phyloP scores from a whole-genome alignment of 495 filamentous ascomycete genomes.

The Penicillium robsamsonii region DNA sequence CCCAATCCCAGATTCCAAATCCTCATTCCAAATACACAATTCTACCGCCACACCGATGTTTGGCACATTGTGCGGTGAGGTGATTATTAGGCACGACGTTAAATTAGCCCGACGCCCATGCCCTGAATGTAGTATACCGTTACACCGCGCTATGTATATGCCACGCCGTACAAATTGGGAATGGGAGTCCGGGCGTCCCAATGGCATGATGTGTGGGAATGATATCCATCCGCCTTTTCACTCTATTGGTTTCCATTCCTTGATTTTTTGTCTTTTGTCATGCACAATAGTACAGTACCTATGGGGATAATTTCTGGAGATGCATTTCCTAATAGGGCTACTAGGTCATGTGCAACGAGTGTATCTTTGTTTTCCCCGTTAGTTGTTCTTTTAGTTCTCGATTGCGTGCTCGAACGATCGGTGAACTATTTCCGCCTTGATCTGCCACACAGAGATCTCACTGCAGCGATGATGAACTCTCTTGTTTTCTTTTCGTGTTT shows the following conservation, averaged over 20 bases:
- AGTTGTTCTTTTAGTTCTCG: not conserved
- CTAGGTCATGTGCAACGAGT: not conserved
- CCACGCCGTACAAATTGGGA: slow-evolving; percentile 9
- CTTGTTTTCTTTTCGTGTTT: not conserved
- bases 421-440: not conserved
- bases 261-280: not conserved
- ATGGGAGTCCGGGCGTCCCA: not conserved
- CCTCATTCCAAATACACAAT: not conserved
- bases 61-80: slow-evolving; percentile 4
- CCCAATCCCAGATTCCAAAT: not conserved
- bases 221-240: not conserved
- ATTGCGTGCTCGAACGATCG: not conserved
- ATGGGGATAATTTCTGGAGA: not conserved
- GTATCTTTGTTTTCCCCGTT: not conserved
- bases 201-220: not conserved
- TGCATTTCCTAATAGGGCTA: not conserved
- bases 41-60: slow-evolving; percentile 3
- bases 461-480: not conserved
- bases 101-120: slow-evolving; percentile 2
- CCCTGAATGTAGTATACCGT: not conserved
- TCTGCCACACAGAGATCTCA: not conserved
- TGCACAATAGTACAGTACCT: not conserved
- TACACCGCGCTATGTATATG: slow-evolving; percentile 13
- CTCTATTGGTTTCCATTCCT: not conserved
- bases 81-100: not conserved